These are phyloP conservation scores for Venturiaceae sp. DNA, from an alignment of 2,329 filamentous ascomycete genomes.

Conservation along the genomic window DNA sequence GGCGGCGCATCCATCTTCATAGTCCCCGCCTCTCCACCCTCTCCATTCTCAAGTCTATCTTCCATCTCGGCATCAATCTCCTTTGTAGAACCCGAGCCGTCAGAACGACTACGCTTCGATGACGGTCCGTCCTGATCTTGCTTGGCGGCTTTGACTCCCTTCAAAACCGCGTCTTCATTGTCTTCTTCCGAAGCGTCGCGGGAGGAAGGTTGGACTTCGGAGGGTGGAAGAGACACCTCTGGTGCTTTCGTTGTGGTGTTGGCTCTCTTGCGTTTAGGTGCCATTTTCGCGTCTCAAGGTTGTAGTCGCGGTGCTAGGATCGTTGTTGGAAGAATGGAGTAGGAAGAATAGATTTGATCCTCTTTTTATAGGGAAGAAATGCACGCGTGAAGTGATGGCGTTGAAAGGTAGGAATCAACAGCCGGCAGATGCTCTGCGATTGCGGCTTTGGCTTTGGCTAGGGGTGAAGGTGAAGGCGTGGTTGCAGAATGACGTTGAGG, in stretches of 20 bases:
- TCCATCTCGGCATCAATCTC: conserved; percentile 26
- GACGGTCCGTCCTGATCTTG: conserved; percentile 49
- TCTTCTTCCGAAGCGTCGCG: conserved; percentile 79
- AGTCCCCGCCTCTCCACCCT: conserved; percentile 37
- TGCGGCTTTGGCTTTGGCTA: neutral
- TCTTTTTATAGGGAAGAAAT: neutral
- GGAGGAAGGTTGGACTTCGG: conserved; percentile 55
- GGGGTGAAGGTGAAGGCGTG: neutral
- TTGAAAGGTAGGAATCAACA: too few relatives aligned
- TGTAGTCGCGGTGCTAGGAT: neutral
- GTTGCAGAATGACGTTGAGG: too few relatives aligned
- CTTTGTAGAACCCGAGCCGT: conserved; percentile 56
- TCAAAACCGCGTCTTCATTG: conserved; percentile 59
- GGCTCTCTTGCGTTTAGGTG: conserved; percentile 72
- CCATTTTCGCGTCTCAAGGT: conserved; percentile 9
- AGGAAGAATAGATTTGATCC: too few relatives aligned
- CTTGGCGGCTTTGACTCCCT: conserved; percentile 46
- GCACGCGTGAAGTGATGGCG: neutral
- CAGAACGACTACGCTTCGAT: conserved; percentile 65
- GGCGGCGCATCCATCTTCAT: conserved; percentile 49
- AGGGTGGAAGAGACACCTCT: conserved; percentile 13
- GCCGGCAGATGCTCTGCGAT: neutral
- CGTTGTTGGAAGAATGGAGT: too few relatives aligned
- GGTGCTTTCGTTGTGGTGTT: conserved; percentile 36
- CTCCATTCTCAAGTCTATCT: conserved; percentile 25